Percentiles rank a stretch among this genome's conserved stretches.
These are phyloP conservation scores for Daedalea quercina DNA, from an alignment of 768 basidiomycete genomes.

Conservation along the genomic window DNA sequence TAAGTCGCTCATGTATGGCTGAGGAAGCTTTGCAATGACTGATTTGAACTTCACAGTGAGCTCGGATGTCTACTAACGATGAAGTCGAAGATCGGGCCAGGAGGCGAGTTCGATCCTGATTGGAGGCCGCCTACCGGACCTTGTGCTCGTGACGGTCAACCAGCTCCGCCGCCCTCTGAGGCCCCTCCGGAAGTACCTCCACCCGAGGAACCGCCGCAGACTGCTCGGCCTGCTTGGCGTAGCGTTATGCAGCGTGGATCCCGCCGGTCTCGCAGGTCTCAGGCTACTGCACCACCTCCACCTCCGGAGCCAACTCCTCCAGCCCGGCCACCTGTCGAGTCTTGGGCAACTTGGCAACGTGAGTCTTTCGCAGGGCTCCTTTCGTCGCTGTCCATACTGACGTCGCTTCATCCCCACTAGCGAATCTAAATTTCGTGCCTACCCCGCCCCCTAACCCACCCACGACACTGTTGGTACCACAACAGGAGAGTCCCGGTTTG, in stretches of 20 bases:
- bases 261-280: constrained; percentile 8
- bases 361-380: constrained; percentile 10
- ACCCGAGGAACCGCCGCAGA: constrained; percentile 34
- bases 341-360: constrained; percentile 41
- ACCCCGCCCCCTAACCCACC: constrained; percentile 49
- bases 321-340: constrained; percentile 19
- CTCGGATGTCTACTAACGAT: constrained; percentile 64
- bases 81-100: constrained; percentile 75
- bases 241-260: constrained; percentile 32
- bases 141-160: constrained; percentile 3
- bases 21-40: neutral
- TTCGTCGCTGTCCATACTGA: neutral
- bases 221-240: constrained; percentile 57
- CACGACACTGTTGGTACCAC: constrained; percentile 57
- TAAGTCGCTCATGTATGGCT: constrained; percentile 32
- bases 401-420: neutral
- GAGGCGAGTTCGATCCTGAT: constrained; percentile 80
- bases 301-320: constrained; percentile 18
- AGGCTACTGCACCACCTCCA: constrained; percentile 8
- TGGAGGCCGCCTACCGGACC: constrained; percentile 50
- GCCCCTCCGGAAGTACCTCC: constrained; percentile 38
- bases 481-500: constrained; percentile 53
- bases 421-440: constrained; percentile 29
- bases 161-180: constrained; percentile 22
- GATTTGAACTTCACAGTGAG: constrained; percentile 41